Evolutionary conservation across 305 asterid genomes (phyloP), one percentile per base, ranked within the genome.

Genomic region (Rubia tinctorum): DNA sequence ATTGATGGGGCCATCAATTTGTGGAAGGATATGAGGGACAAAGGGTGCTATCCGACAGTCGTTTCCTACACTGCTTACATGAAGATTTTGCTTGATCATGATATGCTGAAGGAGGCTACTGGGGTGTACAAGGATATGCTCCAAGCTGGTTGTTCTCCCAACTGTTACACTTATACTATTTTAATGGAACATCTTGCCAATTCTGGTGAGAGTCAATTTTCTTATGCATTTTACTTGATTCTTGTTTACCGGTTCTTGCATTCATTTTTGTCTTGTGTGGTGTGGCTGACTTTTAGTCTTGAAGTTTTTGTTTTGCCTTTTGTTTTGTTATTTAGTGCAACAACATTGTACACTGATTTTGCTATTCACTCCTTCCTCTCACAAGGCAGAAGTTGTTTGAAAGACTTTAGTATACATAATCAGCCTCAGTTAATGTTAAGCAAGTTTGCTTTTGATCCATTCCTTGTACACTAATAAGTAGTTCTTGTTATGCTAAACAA

Each of bases 51-150:
- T 56, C 98, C 95, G 1, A 94, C 96, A 0, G 86, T 89, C 43
- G 96, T 92, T 69, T 88, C 97, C 2, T 95, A 95, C 80, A 92
- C 99, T 66, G 97, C 99, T 9, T 95, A 78, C 75, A 86, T 95
- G 87, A 95, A 92, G 86, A 84, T 89, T 78, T 83, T 95, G 85
- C 87, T 95, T 72, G 83, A 84, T 79, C 88, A 84, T 55, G 70
- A 79, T 53, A 91, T 82, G 74, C 89, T 81, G 61, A 69, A 82
- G 71, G 96, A 84, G 80, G 97, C 89, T 14, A 69, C 80, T 74
- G 86, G 66, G 68, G 90, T 89, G 71, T 95, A 90, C 73, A 86
- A 82, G 70, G 96, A 95, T 87, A 92, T 95, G 99, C 86, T 95
- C 67, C 81, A 85, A 66, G 88, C 82, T 30, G 99, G 96, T 12